Percentiles rank a stretch among this genome's conserved stretches.
These are phyloP conservation scores for Aspergillus floridensis DNA, from an alignment of 2,329 filamentous ascomycete genomes.

Conservation along the genomic window DNA sequence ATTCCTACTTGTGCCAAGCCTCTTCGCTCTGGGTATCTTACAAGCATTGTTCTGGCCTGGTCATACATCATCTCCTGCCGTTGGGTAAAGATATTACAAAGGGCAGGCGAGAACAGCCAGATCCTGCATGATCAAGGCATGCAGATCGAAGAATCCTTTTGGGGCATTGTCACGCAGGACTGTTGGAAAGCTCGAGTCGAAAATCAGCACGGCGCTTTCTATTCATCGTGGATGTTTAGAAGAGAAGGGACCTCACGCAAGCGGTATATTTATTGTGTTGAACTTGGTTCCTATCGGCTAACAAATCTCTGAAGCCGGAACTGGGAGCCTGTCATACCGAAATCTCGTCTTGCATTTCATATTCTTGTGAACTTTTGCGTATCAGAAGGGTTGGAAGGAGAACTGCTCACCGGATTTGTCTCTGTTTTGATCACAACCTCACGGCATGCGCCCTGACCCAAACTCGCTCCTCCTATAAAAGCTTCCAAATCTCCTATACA, in stretches of 20 bases:
- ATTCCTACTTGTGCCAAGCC: background rate
- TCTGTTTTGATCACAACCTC: slow-evolving; percentile 1
- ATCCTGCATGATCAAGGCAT: slow-evolving; percentile 10
- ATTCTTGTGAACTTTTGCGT: background rate
- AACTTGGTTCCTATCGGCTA: background rate
- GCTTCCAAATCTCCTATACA: too few relatives aligned
- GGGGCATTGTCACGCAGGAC: slow-evolving; percentile 1
- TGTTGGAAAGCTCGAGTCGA: background rate
- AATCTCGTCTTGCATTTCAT: slow-evolving; percentile 7
- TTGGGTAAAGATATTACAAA: background rate
- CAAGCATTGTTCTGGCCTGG: background rate
- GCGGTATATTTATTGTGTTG: too few relatives aligned
- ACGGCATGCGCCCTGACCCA: background rate
- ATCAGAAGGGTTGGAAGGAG: background rate
- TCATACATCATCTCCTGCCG: background rate
- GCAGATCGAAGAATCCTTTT: slow-evolving; percentile 1
- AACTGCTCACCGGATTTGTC: background rate
- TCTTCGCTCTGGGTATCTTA: background rate
- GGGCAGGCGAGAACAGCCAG: slow-evolving; percentile 10
- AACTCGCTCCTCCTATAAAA: background rate
- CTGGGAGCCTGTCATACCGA: background rate
- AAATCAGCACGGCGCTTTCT: background rate
- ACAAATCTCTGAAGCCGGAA: background rate
- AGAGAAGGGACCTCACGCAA: background rate
- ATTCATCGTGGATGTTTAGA: slow-evolving; percentile 7